Percentiles rank a stretch among this genome's conserved stretches.
phyloP scores from a whole-genome alignment of 2,329 filamentous ascomycete genomes.

The Ophiostoma tasmaniense region DNA sequence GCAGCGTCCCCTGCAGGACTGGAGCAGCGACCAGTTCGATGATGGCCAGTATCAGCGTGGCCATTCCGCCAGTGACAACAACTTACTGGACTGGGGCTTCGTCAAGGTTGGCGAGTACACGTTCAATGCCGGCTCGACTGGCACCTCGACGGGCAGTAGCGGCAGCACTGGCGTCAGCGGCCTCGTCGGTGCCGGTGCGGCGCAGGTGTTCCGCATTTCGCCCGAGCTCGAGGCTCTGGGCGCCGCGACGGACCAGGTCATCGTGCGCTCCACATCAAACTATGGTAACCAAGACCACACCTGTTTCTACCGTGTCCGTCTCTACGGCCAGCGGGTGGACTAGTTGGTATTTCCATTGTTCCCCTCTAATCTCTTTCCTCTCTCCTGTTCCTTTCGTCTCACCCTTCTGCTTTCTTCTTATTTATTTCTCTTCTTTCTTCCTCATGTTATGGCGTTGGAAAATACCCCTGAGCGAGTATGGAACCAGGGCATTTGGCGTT shows the following conservation, averaged over 20 bases:
- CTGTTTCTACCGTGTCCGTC: constrained; percentile 55
- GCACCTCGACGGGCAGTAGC: constrained; percentile 26
- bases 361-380: background rate
- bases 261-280: constrained; percentile 50
- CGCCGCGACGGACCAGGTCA: constrained; percentile 42
- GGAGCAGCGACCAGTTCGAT: constrained; percentile 36
- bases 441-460: constrained; percentile 8
- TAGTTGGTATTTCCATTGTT: background rate
- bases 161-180: constrained; percentile 1
- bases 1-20: constrained; percentile 33
- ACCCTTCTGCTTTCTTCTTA: background rate
- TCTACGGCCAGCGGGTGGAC: constrained; percentile 40
- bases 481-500: constrained; percentile 2
- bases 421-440: background rate
- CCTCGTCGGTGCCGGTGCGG: constrained; percentile 22
- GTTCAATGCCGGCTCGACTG: constrained; percentile 34
- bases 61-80: constrained; percentile 9
- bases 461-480: constrained; percentile 7
- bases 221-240: constrained; percentile 40
- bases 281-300: constrained; percentile 51
- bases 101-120: constrained; percentile 50
- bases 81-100: constrained; percentile 34
- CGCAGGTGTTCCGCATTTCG: constrained; percentile 47
- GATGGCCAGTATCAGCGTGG: constrained; percentile 19
- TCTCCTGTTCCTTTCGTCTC: background rate